These are phyloP conservation scores for Gymnopilus dilepis DNA, from an alignment of 768 basidiomycete species.

Conservation along the genomic window DNA sequence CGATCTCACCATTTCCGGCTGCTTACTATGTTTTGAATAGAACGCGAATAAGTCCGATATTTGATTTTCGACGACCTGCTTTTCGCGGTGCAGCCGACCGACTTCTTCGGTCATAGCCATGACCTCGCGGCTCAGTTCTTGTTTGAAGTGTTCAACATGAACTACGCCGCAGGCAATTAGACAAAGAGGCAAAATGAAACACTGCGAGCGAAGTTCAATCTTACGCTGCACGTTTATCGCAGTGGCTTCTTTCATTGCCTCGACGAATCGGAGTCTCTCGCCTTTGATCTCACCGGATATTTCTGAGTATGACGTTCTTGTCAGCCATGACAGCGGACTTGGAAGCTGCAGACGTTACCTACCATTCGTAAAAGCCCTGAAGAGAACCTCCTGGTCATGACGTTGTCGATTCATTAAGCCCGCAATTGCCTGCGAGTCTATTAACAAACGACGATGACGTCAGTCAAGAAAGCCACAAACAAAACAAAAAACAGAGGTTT, in stretches of 20 bases:
- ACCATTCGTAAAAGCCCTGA: slow-evolving; percentile 72
- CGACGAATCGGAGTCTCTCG: slow-evolving; percentile 84
- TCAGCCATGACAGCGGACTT: too few relatives aligned
- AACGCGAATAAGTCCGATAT: slow-evolving; percentile 77
- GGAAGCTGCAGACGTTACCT: slow-evolving; percentile 45
- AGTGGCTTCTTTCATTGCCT: slow-evolving; percentile 95
- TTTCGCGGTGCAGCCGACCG: slow-evolving; percentile 65
- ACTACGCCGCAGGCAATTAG: slow-evolving; percentile 42
- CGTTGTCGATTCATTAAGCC: slow-evolving; percentile 71
- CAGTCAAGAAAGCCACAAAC: neutral
- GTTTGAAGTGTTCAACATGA: slow-evolving; percentile 89
- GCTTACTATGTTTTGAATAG: slow-evolving; percentile 70
- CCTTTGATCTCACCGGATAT: slow-evolving; percentile 85
- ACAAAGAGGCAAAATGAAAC: neutral
- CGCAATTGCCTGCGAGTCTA: slow-evolving; percentile 63
- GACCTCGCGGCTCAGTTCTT: slow-evolving; percentile 77
- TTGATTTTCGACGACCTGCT: slow-evolving; percentile 68
- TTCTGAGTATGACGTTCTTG: slow-evolving; percentile 49
- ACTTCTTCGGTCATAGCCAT: slow-evolving; percentile 77
- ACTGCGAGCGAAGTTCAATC: slow-evolving; percentile 18
- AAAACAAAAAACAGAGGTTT: neutral
- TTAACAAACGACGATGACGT: too few relatives aligned
- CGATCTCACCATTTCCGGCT: slow-evolving; percentile 27
- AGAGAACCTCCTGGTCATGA: slow-evolving; percentile 72
- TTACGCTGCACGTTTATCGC: slow-evolving; percentile 83